Conservation (phyloP, 2,329 filamentous ascomycete genomes). For the Colletotrichum salicis region DNA sequence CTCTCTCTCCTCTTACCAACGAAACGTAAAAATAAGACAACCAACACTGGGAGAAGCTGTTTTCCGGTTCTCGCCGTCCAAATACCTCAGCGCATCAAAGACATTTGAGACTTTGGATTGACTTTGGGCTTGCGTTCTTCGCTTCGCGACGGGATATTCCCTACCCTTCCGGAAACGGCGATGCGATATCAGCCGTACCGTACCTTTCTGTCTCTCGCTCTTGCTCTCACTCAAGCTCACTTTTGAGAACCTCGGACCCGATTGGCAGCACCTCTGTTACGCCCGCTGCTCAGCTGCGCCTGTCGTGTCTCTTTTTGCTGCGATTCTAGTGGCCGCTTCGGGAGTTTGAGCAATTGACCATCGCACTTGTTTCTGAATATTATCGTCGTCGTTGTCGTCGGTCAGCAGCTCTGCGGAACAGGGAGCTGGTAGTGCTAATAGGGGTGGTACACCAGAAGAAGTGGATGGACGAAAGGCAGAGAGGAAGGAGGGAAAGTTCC, state of each 20-base stretch:
- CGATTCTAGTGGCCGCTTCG: slow-evolving; percentile 20
- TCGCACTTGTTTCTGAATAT: background rate
- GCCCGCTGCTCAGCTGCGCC: slow-evolving; percentile 2
- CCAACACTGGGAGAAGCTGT: background rate
- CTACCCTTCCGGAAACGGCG: slow-evolving; percentile 25
- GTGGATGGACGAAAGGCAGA: background rate
- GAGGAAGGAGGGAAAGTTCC: slow-evolving; percentile 22
- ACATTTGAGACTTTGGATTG: slow-evolving; percentile 13
- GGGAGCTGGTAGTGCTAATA: background rate
- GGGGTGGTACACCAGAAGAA: slow-evolving; percentile 4
- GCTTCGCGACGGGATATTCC: slow-evolving; percentile 28
- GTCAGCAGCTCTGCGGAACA: slow-evolving; percentile 15
- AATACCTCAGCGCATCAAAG: slow-evolving; percentile 1
- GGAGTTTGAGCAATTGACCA: slow-evolving; percentile 22
- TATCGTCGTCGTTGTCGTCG: slow-evolving; percentile 1
- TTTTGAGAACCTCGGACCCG: background rate
- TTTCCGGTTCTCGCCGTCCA: background rate
- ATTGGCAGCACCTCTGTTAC: slow-evolving; percentile 20
- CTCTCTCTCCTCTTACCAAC: background rate
- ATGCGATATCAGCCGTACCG: background rate
- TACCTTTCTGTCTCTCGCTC: background rate
- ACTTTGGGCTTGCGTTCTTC: slow-evolving; percentile 3
- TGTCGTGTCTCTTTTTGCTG: slow-evolving; percentile 23
- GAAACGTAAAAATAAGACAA: background rate
- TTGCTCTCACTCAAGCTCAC: background rate